phyloP scores from a whole-genome alignment of 768 basidiomycete species.

The Tulasnella sp. region DNA sequence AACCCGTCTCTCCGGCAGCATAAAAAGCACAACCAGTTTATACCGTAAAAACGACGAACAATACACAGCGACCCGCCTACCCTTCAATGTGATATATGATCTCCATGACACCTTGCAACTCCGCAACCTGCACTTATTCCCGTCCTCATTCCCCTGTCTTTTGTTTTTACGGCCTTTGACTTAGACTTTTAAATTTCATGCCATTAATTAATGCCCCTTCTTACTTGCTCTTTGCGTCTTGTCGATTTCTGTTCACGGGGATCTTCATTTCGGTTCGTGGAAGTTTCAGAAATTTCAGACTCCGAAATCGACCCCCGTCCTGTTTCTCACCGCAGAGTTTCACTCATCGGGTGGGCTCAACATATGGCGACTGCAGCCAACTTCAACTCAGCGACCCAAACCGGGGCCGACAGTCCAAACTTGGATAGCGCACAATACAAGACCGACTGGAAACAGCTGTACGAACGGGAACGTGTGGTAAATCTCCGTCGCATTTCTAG shows the following conservation, averaged over 20 bases:
- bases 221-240: neutral
- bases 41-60: neutral
- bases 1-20: constrained; percentile 3
- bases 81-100: constrained; percentile 4
- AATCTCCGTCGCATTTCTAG: neutral
- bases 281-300: neutral
- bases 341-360: too few species aligned
- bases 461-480: neutral
- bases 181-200: constrained; percentile 1
- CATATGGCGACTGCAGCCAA: neutral
- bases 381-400: neutral
- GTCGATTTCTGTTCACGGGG: neutral
- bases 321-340: too few species aligned
- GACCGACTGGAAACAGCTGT: neutral
- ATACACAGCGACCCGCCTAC: neutral
- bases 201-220: neutral
- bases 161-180: neutral
- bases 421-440: neutral
- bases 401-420: neutral
- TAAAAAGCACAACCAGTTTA: neutral
- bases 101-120: neutral
- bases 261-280: neutral
- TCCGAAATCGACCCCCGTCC: too few species aligned
- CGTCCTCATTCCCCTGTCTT: too few species aligned
- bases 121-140: neutral